Conservation (phyloP, 2,329 filamentous ascomycete genomes). For the Teratosphaeria zuluensis region DNA sequence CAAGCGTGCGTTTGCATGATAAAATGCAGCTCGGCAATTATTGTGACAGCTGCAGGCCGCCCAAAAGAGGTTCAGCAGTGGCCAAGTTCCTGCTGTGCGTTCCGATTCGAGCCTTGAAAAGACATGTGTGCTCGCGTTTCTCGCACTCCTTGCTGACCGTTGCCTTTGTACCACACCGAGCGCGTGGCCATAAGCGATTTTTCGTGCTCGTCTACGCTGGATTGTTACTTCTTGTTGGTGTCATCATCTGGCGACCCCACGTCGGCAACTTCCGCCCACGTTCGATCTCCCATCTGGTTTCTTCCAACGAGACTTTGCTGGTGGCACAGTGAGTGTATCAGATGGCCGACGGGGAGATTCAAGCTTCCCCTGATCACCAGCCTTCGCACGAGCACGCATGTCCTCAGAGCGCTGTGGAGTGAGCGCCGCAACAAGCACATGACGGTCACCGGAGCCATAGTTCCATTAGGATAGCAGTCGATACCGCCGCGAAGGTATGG, state of each 20-base stretch:
- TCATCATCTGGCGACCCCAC: not conserved
- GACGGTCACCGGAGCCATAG: not conserved
- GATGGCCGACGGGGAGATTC: not conserved
- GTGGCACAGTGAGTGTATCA: not conserved
- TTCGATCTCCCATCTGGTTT: not conserved
- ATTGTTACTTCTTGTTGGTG: not conserved
- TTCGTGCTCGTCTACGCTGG: not conserved
- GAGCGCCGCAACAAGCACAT: not conserved
- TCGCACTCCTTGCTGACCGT: not conserved
- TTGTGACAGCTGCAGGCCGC: not conserved
- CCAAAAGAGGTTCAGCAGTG: not conserved
- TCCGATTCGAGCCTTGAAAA: not conserved
- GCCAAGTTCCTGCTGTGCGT: not conserved
- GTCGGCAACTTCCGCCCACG: not conserved
- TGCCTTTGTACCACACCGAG: not conserved
- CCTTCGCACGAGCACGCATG: not conserved
- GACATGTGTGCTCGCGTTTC: not conserved
- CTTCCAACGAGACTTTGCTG: not conserved
- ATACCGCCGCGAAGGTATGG: not conserved
- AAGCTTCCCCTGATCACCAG: not conserved
- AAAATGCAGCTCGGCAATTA: not conserved
- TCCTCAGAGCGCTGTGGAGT: not conserved
- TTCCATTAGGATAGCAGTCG: not conserved
- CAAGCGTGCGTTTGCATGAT: not conserved
- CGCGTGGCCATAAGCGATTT: not conserved